Percentiles rank a stretch among this genome's conserved stretches.
Conservation (phyloP, 306 rosid species). For the Quercus variabilis region DNA sequence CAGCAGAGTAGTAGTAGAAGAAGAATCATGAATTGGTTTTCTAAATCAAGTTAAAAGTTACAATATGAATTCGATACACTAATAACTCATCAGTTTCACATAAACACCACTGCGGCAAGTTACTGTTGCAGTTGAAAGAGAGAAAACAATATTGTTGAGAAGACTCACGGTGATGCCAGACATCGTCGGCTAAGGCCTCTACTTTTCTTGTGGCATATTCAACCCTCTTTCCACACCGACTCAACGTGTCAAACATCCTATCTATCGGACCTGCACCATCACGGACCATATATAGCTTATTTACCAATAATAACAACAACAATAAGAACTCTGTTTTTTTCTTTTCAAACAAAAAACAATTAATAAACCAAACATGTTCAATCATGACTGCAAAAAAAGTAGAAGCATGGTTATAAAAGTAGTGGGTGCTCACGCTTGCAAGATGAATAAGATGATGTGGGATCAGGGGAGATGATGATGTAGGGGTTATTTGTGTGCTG, state of each 20-base stretch:
- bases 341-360: not conserved
- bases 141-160: not conserved
- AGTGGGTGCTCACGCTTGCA: constrained; percentile 37
- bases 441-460: constrained; percentile 24
- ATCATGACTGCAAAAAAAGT: not conserved
- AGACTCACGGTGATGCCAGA: constrained; percentile 74
- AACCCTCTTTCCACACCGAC: constrained; percentile 48
- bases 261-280: constrained; percentile 38
- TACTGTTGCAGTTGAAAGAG: not conserved
- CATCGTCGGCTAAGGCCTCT: constrained; percentile 45
- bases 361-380: not conserved
- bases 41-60: no score
- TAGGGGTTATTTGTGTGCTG: constrained; percentile 34
- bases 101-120: not conserved
- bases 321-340: not conserved
- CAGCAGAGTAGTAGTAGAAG: no score
- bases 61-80: no score
- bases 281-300: not conserved
- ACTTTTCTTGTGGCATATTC: constrained; percentile 57
- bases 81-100: no score
- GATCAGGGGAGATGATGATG: constrained; percentile 29
- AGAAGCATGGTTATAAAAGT: not conserved
- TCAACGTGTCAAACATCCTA: constrained; percentile 27
- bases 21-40: no score
- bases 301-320: not conserved